phyloP scores from a whole-genome alignment of 805 yeast genomes.

The Sungouiozyma intestinalis region DNA sequence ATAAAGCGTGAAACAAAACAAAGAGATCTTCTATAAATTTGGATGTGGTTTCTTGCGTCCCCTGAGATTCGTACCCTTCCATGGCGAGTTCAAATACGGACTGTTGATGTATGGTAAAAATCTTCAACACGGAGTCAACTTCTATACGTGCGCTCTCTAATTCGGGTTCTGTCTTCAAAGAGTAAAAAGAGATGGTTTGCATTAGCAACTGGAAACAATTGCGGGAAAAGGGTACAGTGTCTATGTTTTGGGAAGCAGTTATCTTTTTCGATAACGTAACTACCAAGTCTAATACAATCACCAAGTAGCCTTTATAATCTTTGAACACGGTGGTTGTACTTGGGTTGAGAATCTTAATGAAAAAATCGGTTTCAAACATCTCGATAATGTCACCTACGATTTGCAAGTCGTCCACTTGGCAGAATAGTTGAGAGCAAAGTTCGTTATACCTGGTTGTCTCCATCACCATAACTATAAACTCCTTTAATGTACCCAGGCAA shows the following conservation, averaged over 20 bases:
- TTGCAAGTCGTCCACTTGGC: constrained; percentile 10
- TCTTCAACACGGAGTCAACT: constrained; percentile 18
- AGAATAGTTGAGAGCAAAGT: constrained; percentile 21
- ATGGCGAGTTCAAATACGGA: constrained; percentile 16
- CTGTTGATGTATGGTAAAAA: constrained; percentile 23
- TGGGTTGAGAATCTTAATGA: constrained; percentile 10
- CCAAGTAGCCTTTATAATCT: constrained; percentile 7
- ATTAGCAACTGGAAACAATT: constrained; percentile 9
- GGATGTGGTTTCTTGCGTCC: constrained; percentile 6
- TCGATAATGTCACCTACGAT: constrained; percentile 10
- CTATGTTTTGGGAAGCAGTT: constrained; percentile 5
- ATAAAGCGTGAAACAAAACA: constrained; percentile 18
- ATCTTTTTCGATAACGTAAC: constrained; percentile 16
- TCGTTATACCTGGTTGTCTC: constrained; percentile 15
- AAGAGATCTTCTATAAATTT: constrained; percentile 13
- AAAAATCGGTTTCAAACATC: constrained; percentile 19
- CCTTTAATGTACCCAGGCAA: constrained; percentile 2
- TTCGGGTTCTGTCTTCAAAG: constrained; percentile 6
- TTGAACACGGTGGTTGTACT: constrained; percentile 1
- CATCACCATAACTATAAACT: constrained; percentile 16
- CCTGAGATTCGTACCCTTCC: not conserved
- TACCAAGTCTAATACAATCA: constrained; percentile 16
- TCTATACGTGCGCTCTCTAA: constrained; percentile 6
- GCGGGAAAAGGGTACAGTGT: constrained; percentile 7
- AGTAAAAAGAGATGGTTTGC: constrained; percentile 8